Base-by-base conservation (phyloP, 352 stramenopile genomes). In the Discostella stelligera region DNA sequence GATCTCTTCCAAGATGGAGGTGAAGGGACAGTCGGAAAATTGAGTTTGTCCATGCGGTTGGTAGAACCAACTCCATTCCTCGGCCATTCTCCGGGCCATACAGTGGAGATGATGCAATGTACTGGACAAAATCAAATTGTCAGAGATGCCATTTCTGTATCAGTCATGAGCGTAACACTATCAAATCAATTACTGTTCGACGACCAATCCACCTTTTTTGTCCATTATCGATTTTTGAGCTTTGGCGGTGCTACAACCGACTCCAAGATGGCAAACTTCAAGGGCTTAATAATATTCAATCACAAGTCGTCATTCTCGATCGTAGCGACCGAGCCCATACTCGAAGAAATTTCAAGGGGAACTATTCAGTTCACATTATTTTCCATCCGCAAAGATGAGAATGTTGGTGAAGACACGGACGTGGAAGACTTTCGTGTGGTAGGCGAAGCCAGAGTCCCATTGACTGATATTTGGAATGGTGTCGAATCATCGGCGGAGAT, bases 191-290 rank as follows among this genome's bases (percentile, higher is more conserved):
- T 37, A 44, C 2, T 30, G 16, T 56, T 32, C n/a, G 27, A 44
- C 18, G 56, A 61, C 25, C 41, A 49, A 3, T 48, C 9, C 8
- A 52, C 20, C 23, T 79, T 68, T 46, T 79, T 59, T 39, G 53
- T 79, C 1, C 62, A 73, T 54, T 56, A 69, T 49, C 14, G 48
- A 14, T 79, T 79, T 25, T 37, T 79, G 25, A 53, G 32, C 21
- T 63, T 50, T 30, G 41, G 58, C 11, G 63, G 60, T 5, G 8
- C 67, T 53, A 79, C 62, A 30, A 65, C 32, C 27, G 16, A 68
- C n/a, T 16, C 49, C 60, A 55, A 27, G 5, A 32, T 32, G 2
- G 49, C 25, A 20, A 27, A 73, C 37, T 2, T 11, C 23, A 53
- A 44, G n/a, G 71, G 71, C 39, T 41, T 59, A 6, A 66, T 79